Evolutionary conservation across 345 rosid species (phyloP), one percentile per base, ranked within the genome.

Genomic region (Ceriops decandra): DNA sequence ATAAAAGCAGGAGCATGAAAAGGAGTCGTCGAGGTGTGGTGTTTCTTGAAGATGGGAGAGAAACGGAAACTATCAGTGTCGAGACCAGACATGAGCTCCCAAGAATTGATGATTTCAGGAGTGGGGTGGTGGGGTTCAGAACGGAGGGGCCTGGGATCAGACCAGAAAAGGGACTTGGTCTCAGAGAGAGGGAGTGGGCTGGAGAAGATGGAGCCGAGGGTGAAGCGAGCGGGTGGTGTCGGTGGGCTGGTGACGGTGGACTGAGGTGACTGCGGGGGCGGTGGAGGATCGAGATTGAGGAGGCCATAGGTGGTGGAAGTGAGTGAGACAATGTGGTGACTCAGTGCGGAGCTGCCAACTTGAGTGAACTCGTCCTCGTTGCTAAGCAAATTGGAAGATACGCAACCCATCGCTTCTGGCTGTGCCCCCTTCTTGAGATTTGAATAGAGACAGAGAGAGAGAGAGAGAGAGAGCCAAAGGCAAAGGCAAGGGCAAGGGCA

Each of bases 241-340:
- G 86, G 86, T n/a, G 88, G 81, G 3, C 86, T 61, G 51, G 61
- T 69, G 10, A 82, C 66, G 19, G 82, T 59, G 51, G 82, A 21
- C 59, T 56, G 30, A 56, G 59, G 15, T 0, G 74, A 54, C 52
- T 74, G 62, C 17, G 78, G 69, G 3, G 82, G 67, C 1, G 83
- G 60, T 6, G 89, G 87, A 1, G 96, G 86, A 19, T 93, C 98
- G 51, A 93, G 87, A 63, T 88, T 82, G 79, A 93, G 97, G 63
- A 90, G 90, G 67, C 98, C 98, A 33, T 93, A 93, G 20, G 98
- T 90, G 71, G 97, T 86, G 74, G 97, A 93, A 53, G 98, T 93
- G 57, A 93, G 93, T 0, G 88, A 86, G 19, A 93, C 98, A 49
- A 93, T 90, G 88, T 93, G 97, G 81, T 90, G 92, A 54, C 88